A percentile compares a stretch with the other conserved stretches of the same genome.
phyloP scores from a whole-genome alignment of 2,329 filamentous ascomycete genomes.

The Ascochyta lentis region DNA sequence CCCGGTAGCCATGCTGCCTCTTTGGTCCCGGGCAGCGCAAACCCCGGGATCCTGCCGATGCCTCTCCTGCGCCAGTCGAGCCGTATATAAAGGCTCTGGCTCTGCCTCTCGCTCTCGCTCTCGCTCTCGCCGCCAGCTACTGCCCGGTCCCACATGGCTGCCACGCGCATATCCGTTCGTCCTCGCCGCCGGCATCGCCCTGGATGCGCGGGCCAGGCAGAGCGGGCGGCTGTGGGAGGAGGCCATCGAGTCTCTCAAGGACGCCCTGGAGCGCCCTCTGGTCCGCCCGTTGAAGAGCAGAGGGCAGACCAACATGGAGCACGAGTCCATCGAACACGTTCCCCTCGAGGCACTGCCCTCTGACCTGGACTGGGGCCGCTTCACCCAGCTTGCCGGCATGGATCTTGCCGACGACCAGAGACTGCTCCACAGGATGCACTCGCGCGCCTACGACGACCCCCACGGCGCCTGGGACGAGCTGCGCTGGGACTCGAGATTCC shows the following conservation, averaged over 20 bases:
- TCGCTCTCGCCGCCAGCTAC: constrained; percentile 56
- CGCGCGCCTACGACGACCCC: constrained; percentile 19
- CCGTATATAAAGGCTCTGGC: constrained; percentile 51
- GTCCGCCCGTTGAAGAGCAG: neutral
- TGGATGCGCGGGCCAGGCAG: constrained; percentile 67
- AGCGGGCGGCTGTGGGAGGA: constrained; percentile 66
- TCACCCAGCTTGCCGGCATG: constrained; percentile 31
- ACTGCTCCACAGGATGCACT: constrained; percentile 21
- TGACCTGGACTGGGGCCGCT: constrained; percentile 32
- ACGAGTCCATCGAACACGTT: constrained; percentile 3
- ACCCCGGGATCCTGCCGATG: constrained; percentile 68
- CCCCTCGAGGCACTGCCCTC: constrained; percentile 22
- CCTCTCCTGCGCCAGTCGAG: constrained; percentile 64
- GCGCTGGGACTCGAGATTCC: constrained; percentile 36
- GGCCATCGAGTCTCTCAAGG: constrained; percentile 56
- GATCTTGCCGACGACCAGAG: constrained; percentile 33
- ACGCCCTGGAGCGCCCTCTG: constrained; percentile 49
- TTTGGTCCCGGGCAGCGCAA: constrained; percentile 72
- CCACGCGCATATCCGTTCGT: constrained; percentile 73
- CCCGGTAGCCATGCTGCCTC: constrained; percentile 65
- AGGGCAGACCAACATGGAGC: neutral
- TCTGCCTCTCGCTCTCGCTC: no score
- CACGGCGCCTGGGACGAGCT: constrained; percentile 37
- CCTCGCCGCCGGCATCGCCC: constrained; percentile 68
- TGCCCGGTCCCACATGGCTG: constrained; percentile 61